A percentile compares a stretch with the other conserved stretches of the same genome.
Evolutionary conservation across 805 yeast genomes (phyloP).

Genomic region (Nakazawaea ambrosiae): DNA sequence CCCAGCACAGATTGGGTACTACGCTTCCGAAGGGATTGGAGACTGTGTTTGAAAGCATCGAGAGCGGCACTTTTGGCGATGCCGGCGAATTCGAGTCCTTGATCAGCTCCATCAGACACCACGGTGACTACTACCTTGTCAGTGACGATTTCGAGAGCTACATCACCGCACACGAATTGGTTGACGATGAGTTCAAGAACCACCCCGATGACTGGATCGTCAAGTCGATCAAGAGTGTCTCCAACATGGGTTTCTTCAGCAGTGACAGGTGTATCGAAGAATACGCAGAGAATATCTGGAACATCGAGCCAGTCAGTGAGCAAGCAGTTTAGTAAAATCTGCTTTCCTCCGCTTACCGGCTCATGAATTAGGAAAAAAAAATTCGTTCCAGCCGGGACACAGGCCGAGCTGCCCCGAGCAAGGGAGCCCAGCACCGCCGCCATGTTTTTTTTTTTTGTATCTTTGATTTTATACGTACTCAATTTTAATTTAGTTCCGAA

Average conservation of each 20-base stretch:
- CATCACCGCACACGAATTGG: slow-evolving; percentile 69
- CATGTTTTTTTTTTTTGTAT: too few species aligned
- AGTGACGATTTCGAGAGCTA: slow-evolving; percentile 86
- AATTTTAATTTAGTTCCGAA: too few species aligned
- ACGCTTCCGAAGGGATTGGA: slow-evolving; percentile 51
- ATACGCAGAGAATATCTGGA: slow-evolving; percentile 90
- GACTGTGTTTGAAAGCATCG: slow-evolving; percentile 60
- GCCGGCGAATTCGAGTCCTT: slow-evolving; percentile 59
- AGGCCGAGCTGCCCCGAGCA: too few species aligned
- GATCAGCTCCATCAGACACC: slow-evolving; percentile 59
- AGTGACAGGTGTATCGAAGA: slow-evolving; percentile 89
- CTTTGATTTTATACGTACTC: too few species aligned
- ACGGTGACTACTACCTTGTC: slow-evolving; percentile 84
- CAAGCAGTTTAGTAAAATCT: slow-evolving; percentile 12
- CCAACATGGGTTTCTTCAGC: slow-evolving; percentile 90
- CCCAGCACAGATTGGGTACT: slow-evolving; percentile 57
- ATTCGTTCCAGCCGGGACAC: too few species aligned
- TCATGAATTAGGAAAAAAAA: too few species aligned
- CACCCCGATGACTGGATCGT: slow-evolving; percentile 69
- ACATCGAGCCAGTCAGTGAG: slow-evolving; percentile 61
- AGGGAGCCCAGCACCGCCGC: too few species aligned
- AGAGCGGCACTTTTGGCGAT: slow-evolving; percentile 64
- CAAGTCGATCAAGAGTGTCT: slow-evolving; percentile 72
- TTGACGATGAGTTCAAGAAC: slow-evolving; percentile 60
- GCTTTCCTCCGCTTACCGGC: background rate